Base-by-base conservation (phyloP, 768 basidiomycete species). In the Leccinellum rugosiceps region DNA sequence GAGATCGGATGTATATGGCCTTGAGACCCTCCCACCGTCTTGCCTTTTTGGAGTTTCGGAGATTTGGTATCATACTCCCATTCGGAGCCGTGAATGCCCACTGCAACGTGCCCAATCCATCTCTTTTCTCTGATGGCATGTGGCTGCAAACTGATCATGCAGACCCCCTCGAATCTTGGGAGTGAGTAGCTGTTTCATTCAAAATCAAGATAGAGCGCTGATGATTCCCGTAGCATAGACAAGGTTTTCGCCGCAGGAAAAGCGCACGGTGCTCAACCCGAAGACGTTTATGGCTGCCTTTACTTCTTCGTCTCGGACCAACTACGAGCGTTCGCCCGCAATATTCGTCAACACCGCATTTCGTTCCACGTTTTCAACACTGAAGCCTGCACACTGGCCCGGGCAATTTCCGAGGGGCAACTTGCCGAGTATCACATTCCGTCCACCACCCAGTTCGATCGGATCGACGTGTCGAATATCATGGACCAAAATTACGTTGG, bases 131-230 rank as follows among this genome's bases (percentile, higher is more conserved):
- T 4, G 56, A 72, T 50, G 80, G 83, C 13, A 64, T 71, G 51
- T 83, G 81, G 81, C 60, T 81, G 23, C 70, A 70, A 50, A 63
- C 67, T 15, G 74, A 76, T 34, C 69, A 65, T 31, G 72, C 76
- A 4, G 79, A 77, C 44, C 81, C 83, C 0, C 72, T 84, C 1
- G 72, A 71, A 34, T 78, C 78, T 19, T 84, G 81, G 81, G 75
- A 81, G 79, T 79, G 61, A 65, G 76, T 69, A 13, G 13, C 0
- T 6, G 19, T 58, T 49, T 17, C 15, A 1, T 28, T 25, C 9
- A 2, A 44, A 28, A 34, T 13, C 9, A 34, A 19, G 34, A 19
- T 30, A 7, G 50, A 57, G 45, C 13, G 35, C 4, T 63, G 17
- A 66, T 26, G 30, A 3, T 10, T 25, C 53, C 53, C 34, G 38